Base-by-base conservation (phyloP, 2,329 filamentous ascomycete genomes). In the Hypoxylon rubiginosum region DNA sequence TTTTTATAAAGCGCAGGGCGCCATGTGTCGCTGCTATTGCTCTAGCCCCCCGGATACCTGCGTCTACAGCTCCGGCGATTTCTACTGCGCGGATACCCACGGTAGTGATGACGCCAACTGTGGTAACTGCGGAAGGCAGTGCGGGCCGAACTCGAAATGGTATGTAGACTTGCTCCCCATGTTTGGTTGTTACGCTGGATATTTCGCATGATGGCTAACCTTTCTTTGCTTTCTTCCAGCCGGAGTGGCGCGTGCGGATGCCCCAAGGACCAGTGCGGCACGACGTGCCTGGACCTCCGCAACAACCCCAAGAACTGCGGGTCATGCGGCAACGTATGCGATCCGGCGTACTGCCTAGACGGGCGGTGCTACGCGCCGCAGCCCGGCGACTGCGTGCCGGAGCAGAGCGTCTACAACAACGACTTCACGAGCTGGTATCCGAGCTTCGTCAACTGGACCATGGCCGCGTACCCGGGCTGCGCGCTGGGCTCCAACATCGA, bases 51-150 rank as follows among this genome's bases (percentile, higher is more conserved):
- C 56, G 7, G 48, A 51, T 13, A 58, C 56, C 5, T 58, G 56
- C 15, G 26, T 52, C n/a, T 58, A 32, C 24, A 58, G 39, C 48
- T 45, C 43, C 9, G 56, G 56, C 9, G 28, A 30, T n/a, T 58
- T 61, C 43, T 61, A 61, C 43, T 61, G 58, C 13, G 58, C 58
- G 7, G 58, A 61, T 50, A 55, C 50, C n/a, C 58, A 61, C 13
- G 58, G 58, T 15, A 32, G 21, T 19, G 58, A 61, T 15, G 58
- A 61, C 43, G 34, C 58, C 21, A 61, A 61, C 58, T 61, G 58
- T 17, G 58, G 58, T 26, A 61, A 61, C 51, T 61, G 58, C 39
- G 58, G 58, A 50, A 49, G 58, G 17, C 58, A 61, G 15, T 61
- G 58, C 24, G 58, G 58, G 13, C 58, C 58, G 21, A 61, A 61